Evolutionary conservation across 2,329 filamentous ascomycete genomes (phyloP).

Genomic region (Pseudogymnoascus sp.): DNA sequence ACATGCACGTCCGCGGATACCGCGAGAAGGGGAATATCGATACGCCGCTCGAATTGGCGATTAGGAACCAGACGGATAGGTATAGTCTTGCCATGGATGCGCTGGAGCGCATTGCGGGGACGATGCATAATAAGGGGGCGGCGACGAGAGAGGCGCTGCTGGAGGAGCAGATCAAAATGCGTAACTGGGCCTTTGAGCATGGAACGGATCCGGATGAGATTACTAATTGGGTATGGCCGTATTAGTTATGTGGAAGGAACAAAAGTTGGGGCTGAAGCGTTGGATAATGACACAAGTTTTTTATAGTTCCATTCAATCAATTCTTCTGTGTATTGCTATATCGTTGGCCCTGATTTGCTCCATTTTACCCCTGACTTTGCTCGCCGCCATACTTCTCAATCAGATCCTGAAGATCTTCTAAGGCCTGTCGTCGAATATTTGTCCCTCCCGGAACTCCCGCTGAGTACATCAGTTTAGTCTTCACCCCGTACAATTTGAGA

Average conservation of each 20-base stretch:
- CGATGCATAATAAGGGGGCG: slow-evolving; percentile 56
- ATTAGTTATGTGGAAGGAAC: not conserved
- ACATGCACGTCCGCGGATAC: slow-evolving; percentile 71
- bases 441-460: not conserved
- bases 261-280: not conserved
- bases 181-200: slow-evolving; percentile 59
- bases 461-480: not conserved
- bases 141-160: slow-evolving; percentile 56
- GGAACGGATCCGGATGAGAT: slow-evolving; percentile 54
- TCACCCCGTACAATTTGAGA: slow-evolving; percentile 23
- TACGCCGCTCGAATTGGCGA: slow-evolving; percentile 70
- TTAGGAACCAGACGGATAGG: slow-evolving; percentile 69
- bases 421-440: not conserved
- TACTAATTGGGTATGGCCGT: slow-evolving; percentile 26
- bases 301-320: no score
- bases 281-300: no score
- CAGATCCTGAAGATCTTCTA: not conserved
- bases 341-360: no score
- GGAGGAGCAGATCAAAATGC: slow-evolving; percentile 56
- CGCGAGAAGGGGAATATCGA: slow-evolving; percentile 81
- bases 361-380: not conserved
- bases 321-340: no score
- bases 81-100: slow-evolving; percentile 72
- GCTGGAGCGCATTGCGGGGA: slow-evolving; percentile 55
- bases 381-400: not conserved